Evolutionary conservation across 2,329 filamentous ascomycete species (phyloP), one percentile per base, ranked within the genome.

Genomic region (Paracorniculantispora psalliotae): DNA sequence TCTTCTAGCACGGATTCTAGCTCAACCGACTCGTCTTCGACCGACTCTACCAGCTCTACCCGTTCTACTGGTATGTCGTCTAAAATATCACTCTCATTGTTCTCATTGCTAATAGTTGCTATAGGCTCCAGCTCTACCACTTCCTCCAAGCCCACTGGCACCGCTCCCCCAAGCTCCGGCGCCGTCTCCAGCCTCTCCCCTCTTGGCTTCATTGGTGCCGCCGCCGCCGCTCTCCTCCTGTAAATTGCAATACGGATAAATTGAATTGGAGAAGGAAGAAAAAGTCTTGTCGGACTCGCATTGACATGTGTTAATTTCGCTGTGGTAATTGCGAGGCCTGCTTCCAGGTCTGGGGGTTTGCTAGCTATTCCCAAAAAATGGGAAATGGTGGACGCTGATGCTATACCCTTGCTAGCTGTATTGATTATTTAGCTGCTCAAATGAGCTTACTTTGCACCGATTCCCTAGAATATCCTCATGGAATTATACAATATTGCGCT

Each of bases 211-310:
- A n/a, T 57, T 17, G 35, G 30, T 26, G 54, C 54, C n/a, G 44
- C 44, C 33, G 54, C 54, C 10, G 44, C 35, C 23, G 54, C 54
- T n/a, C 44, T 57, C 10, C 23, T 49, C 17, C 19, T 57, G 44
- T 57, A 49, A 35, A 57, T 30, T 21, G 13, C 10, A 12, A 8
- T 26, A 9, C 5, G 21, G 44, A 26, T 17, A 26, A 23, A 23
- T 12, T 3, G 26, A 23, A 26, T 23, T 2, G 21, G 10, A 37
- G 33, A 37, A 15, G n/a, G n/a, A n/a, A n/a, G n/a, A n/a, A n/a
- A n/a, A n/a, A n/a, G n/a, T 8, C 10, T 37, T 37, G 10, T 37
- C 33, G 33, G 12, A 12, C 2, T 15, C 8, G 15, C 12, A 6
- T 23, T 13, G 21, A 7, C 5, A 23, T 12, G 8, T 4, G 15